Evolutionary conservation across 78 protist species (phyloP), one percentile per base, ranked within the genome.

Genomic region (Dictyostelium citrinum): DNA sequence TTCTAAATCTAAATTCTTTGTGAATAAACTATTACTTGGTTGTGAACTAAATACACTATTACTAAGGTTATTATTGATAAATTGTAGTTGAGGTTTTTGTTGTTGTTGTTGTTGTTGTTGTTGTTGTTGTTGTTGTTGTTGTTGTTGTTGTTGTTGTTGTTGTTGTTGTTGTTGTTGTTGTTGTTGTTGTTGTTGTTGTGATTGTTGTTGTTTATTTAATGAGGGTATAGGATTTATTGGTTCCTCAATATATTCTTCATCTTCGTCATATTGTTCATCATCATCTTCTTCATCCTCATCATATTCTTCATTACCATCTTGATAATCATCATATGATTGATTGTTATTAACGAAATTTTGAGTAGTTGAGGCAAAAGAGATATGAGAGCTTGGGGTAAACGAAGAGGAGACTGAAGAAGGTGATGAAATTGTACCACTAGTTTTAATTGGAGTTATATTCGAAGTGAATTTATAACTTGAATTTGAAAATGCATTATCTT

Each of bases 391-490:
- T 75, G 81, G 61, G 0, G 81, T 74, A 3, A 43, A n/a, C 8
- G 46, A 14, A 17, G 78, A 24, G 31, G 14, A 10, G 1, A 29
- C 41, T 71, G 78, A 24, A 7, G 55, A 17, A 17, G 81, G 22
- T 9, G 81, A 14, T 24, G 49, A 71, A 35, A 6, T 29, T 31
- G 27, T 71, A 71, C 45, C 78, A 41, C 46, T 24, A 6, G 49
- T 46, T 80, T 46, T 67, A 80, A 80, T 33, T 80, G 84, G 84
- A 33, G 84, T 80, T 16, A 31, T 80, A 24, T 49, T 80, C 17
- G 84, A 22, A 10, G 24, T 55, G 46, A 80, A 80, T 80, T 35
- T 80, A 58, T 31, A 80, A 46, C 39, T 55, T 80, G 84, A 80
- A 8, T 67, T 55, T 49, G 39, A 1, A 58, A 80, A 80, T 31